Evolutionary conservation across 768 basidiomycete species (phyloP).

Genomic region (Dacryopinax primogenitus): DNA sequence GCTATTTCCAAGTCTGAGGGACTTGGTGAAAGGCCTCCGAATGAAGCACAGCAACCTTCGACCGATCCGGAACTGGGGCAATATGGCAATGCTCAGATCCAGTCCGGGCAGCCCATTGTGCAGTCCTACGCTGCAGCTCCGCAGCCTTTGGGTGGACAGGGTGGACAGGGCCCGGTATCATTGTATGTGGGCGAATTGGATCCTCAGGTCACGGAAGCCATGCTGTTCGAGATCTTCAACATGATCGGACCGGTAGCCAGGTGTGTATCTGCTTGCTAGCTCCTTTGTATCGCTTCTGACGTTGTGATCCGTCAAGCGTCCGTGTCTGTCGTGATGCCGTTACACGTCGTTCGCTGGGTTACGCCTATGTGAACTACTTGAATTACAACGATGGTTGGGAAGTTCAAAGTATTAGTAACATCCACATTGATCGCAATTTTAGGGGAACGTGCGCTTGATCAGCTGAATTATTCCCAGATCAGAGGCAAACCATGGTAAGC

Average conservation of each 20-base stretch:
- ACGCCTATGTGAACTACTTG: conserved; percentile 99
- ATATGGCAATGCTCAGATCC: background rate
- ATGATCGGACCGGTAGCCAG: conserved; percentile 99
- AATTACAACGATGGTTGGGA: conserved; percentile 78
- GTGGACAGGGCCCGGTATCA: conserved; percentile 33
- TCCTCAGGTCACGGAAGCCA: conserved; percentile 94
- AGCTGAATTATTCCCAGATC: conserved; percentile 98
- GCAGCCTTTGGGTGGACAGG: background rate
- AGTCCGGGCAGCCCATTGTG: background rate
- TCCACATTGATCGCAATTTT: conserved; percentile 5
- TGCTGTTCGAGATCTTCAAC: conserved; percentile 99
- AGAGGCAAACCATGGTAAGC: conserved; percentile 86
- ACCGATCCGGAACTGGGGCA: background rate
- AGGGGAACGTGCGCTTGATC: conserved; percentile 97
- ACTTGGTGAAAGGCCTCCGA: background rate
- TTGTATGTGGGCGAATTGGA: conserved; percentile 99
- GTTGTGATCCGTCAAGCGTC: conserved; percentile 43
- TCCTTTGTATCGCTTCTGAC: background rate
- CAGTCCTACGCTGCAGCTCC: background rate
- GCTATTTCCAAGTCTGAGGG: background rate
- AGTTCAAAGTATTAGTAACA: background rate
- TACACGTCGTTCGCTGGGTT: conserved; percentile 96
- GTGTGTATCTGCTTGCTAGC: conserved; percentile 33
- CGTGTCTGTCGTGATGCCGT: conserved; percentile 99
- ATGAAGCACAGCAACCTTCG: background rate